These are phyloP conservation scores for Neoscytalidium dimidiatum DNA, from an alignment of 2,329 filamentous ascomycete species.

Conservation along the genomic window DNA sequence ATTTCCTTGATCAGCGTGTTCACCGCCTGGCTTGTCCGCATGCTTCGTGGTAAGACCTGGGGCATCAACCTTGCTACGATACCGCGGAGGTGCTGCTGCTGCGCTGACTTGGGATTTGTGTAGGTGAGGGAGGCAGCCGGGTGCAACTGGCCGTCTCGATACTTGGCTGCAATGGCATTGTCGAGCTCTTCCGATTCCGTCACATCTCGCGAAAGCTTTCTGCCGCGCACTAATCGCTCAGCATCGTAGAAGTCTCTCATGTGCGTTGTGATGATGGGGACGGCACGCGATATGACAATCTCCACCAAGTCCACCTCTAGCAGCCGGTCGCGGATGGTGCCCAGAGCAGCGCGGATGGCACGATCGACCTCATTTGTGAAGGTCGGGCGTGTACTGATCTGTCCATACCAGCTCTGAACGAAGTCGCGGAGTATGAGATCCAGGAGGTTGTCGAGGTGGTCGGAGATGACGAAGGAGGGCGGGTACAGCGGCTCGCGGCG, in stretches of 20 bases:
- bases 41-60: slow-evolving; percentile 69
- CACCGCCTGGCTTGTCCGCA: slow-evolving; percentile 79
- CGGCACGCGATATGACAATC: slow-evolving; percentile 75
- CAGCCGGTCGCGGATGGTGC: slow-evolving; percentile 70
- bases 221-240: slow-evolving; percentile 82
- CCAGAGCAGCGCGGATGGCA: slow-evolving; percentile 71
- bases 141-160: slow-evolving; percentile 84
- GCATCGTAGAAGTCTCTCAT: slow-evolving; percentile 90
- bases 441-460: slow-evolving; percentile 77
- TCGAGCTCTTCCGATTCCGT: slow-evolving; percentile 97
- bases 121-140: slow-evolving; percentile 80
- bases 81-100: slow-evolving; percentile 85
- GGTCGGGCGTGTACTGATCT: slow-evolving; percentile 76
- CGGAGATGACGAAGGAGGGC: slow-evolving; percentile 74
- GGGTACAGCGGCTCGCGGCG: slow-evolving; percentile 70
- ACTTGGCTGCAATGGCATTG: slow-evolving; percentile 92
- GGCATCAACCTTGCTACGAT: slow-evolving; percentile 74
- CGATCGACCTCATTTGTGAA: slow-evolving; percentile 89
- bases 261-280: slow-evolving; percentile 86
- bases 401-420: slow-evolving; percentile 82
- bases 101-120: slow-evolving; percentile 78
- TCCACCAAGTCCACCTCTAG: slow-evolving; percentile 80
- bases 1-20: slow-evolving; percentile 83
- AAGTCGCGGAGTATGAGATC: slow-evolving; percentile 80
- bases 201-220: slow-evolving; percentile 82